Conservation (phyloP, 1,284 basidiomycete genomes). For the Ceratobasidium papillatum region DNA sequence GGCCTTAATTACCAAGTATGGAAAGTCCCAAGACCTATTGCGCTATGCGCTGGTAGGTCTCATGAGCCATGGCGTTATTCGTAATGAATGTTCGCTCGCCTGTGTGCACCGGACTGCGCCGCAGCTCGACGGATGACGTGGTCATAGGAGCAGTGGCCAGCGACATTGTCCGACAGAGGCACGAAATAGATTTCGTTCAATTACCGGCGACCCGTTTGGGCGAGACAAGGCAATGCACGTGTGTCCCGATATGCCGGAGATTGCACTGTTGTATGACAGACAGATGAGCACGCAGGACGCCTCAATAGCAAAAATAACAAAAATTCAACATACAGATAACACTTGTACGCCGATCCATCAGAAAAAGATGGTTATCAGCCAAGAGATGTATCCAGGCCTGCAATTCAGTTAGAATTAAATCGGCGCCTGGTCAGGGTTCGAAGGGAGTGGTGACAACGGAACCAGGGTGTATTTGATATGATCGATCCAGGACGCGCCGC, state of each 20-base stretch:
- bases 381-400: neutral
- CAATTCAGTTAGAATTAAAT: neutral
- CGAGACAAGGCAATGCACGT: conserved; percentile 16
- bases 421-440: neutral
- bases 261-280: neutral
- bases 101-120: conserved; percentile 9
- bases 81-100: neutral
- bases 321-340: neutral
- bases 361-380: neutral
- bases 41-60: conserved; percentile 15
- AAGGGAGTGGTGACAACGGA: conserved; percentile 1
- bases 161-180: neutral
- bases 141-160: neutral
- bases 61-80: neutral
- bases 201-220: neutral
- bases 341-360: neutral
- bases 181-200: neutral
- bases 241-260: conserved; percentile 2
- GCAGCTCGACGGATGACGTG: conserved; percentile 28
- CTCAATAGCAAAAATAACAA: neutral
- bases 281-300: neutral
- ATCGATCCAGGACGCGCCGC: conserved; percentile 30
- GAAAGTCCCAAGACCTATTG: neutral
- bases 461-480: conserved; percentile 22
- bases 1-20: neutral